These are phyloP conservation scores for Scenedesmus sp. DNA, from an alignment of 163 green algal genomes.

Conservation along the genomic window DNA sequence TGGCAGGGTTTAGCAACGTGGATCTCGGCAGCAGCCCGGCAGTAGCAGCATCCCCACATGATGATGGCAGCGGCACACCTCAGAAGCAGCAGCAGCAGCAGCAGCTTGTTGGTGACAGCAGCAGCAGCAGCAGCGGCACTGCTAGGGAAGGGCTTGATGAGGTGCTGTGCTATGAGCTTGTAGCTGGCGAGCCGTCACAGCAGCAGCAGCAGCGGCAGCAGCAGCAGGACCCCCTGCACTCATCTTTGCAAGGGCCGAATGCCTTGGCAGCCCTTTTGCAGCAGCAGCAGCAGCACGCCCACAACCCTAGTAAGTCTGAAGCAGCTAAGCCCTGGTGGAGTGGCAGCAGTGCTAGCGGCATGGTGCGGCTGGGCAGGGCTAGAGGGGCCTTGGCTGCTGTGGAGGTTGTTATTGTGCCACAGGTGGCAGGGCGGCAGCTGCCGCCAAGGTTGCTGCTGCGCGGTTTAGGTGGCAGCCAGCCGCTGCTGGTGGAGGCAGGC, in stretches of 20 bases:
- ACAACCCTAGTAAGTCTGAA: too few relatives aligned
- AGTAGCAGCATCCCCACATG: neutral
- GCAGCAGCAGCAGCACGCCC: slow-evolving; percentile 9
- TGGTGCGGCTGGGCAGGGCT: slow-evolving; percentile 39
- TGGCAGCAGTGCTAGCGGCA: neutral
- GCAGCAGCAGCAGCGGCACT: neutral
- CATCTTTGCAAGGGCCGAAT: neutral
- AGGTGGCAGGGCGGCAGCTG: neutral
- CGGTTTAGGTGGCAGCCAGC: neutral
- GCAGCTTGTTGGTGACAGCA: neutral
- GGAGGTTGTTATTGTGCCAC: slow-evolving; percentile 34
- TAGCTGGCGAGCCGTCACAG: neutral
- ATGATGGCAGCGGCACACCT: neutral
- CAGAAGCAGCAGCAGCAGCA: neutral
- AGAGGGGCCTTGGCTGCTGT: slow-evolving; percentile 26
- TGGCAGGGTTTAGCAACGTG: neutral
- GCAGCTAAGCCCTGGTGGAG: neutral
- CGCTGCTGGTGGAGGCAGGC: slow-evolving; percentile 7
- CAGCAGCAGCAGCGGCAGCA: neutral
- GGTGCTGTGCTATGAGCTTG: slow-evolving; percentile 37
- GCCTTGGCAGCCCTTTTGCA: neutral
- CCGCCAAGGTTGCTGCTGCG: slow-evolving; percentile 20
- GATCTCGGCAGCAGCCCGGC: neutral
- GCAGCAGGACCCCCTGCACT: neutral
- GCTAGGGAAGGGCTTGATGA: neutral